Evolutionary conservation across 1,284 basidiomycete genomes (phyloP).

Genomic region (Sphagnurus paluster): DNA sequence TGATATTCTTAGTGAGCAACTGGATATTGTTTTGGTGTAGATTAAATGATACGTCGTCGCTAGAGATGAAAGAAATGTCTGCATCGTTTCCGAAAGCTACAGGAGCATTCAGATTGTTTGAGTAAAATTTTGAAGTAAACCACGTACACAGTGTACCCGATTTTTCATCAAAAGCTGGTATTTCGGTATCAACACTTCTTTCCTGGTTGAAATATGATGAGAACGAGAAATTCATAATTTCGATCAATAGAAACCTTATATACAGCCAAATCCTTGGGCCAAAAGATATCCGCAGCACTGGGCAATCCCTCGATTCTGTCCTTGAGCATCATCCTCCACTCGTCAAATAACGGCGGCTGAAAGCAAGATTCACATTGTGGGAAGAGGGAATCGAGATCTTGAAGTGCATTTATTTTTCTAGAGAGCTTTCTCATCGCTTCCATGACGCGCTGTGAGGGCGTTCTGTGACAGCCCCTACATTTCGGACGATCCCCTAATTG

Average conservation of each 20-base stretch:
- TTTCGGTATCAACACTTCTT: too few relatives aligned
- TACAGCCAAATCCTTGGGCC: not conserved
- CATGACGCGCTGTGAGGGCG: not conserved
- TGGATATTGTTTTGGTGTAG: not conserved
- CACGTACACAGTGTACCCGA: not conserved
- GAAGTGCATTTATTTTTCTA: not conserved
- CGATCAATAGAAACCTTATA: not conserved
- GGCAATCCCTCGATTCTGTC: not conserved
- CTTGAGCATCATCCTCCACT: not conserved
- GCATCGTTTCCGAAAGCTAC: not conserved
- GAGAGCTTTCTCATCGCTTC: not conserved
- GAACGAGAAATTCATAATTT: not conserved
- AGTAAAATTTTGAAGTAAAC: not conserved
- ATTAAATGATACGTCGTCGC: slow-evolving; percentile 1
- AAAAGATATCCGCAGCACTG: not conserved
- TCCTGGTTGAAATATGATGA: not conserved
- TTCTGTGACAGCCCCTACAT: not conserved
- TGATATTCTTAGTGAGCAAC: not conserved
- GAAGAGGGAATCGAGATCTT: not conserved
- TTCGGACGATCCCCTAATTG: not conserved
- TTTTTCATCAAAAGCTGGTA: too few relatives aligned
- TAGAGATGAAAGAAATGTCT: not conserved
- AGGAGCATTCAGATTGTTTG: too few relatives aligned
- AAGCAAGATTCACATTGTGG: not conserved
- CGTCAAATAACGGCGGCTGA: not conserved